These are phyloP conservation scores for Ascochyta viciae-villosae DNA, from an alignment of 2,329 filamentous ascomycete genomes.

Conservation along the genomic window DNA sequence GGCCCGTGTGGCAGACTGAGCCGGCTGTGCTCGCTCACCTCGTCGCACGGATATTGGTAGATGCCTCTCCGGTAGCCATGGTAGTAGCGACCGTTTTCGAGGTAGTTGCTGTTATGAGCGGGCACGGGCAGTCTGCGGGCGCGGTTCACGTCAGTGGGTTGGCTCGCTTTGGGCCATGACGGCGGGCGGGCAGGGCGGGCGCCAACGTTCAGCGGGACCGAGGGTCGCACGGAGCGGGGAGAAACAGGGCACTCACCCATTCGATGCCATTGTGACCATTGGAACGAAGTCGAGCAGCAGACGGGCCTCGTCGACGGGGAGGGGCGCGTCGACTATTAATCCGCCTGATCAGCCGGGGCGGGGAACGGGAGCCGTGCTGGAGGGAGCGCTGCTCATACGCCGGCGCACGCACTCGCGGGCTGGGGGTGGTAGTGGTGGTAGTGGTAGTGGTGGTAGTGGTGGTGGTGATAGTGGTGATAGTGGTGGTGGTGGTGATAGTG, in stretches of 20 bases:
- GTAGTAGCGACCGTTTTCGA: constrained; percentile 74
- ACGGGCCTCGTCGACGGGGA: constrained; percentile 31
- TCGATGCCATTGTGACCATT: constrained; percentile 55
- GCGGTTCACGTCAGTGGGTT: constrained; percentile 8
- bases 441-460: not conserved
- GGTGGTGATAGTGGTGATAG: not conserved
- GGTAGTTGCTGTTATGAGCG: constrained; percentile 55
- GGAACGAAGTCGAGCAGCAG: constrained; percentile 37
- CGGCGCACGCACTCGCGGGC: constrained; percentile 7
- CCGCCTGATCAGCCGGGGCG: constrained; percentile 19
- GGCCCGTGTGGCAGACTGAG: not conserved
- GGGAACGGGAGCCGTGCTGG: constrained; percentile 12
- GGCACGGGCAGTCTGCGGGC: constrained; percentile 46
- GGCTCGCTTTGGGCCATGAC: constrained; percentile 8
- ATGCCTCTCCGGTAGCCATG: constrained; percentile 71
- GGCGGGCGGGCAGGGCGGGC: constrained; percentile 17
- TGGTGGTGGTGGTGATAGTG: not conserved
- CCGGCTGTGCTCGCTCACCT: constrained; percentile 57
- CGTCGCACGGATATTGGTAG: constrained; percentile 80
- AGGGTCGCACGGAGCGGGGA: constrained; percentile 46
- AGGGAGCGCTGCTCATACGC: constrained; percentile 11
- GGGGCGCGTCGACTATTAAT: constrained; percentile 27
- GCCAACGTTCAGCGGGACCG: constrained; percentile 7
- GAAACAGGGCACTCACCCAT: constrained; percentile 48
- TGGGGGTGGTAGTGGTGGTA: constrained; percentile 1